Evolutionary conservation across 2,329 filamentous ascomycete species (phyloP).

Genomic region (Emergomyces orientalis): DNA sequence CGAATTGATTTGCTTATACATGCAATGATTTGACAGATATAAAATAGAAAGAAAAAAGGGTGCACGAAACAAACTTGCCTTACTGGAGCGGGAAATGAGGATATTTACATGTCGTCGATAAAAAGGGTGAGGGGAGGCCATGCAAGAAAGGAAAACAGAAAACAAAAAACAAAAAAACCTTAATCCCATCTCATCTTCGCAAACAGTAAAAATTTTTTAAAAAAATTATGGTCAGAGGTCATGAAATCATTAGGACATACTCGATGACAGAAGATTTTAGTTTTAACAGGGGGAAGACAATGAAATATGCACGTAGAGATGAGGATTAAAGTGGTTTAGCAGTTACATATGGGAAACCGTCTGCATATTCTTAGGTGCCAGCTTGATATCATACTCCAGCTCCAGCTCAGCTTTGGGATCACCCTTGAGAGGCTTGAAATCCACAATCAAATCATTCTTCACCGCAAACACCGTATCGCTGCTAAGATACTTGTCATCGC

Average conservation of each 20-base stretch:
- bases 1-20: neutral
- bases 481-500: conserved; percentile 48
- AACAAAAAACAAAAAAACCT: too few relatives aligned
- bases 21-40: too few relatives aligned
- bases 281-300: neutral
- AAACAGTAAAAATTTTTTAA: neutral
- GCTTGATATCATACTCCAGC: conserved; percentile 52
- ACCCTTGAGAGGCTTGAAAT: conserved; percentile 45
- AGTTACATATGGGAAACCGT: conserved; percentile 1
- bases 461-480: conserved; percentile 55
- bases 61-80: too few relatives aligned
- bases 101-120: too few relatives aligned
- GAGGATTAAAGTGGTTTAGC: neutral
- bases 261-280: too few relatives aligned
- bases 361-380: conserved; percentile 37
- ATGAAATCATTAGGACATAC: too few relatives aligned
- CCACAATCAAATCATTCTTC: conserved; percentile 51
- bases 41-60: too few relatives aligned
- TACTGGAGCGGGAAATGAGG: too few relatives aligned
- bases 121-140: too few relatives aligned
- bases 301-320: neutral
- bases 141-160: too few relatives aligned
- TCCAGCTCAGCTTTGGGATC: conserved; percentile 49
- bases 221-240: too few relatives aligned
- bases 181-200: neutral